These are phyloP conservation scores for Scleroderma citrinum DNA, from an alignment of 768 basidiomycete species.

Conservation along the genomic window DNA sequence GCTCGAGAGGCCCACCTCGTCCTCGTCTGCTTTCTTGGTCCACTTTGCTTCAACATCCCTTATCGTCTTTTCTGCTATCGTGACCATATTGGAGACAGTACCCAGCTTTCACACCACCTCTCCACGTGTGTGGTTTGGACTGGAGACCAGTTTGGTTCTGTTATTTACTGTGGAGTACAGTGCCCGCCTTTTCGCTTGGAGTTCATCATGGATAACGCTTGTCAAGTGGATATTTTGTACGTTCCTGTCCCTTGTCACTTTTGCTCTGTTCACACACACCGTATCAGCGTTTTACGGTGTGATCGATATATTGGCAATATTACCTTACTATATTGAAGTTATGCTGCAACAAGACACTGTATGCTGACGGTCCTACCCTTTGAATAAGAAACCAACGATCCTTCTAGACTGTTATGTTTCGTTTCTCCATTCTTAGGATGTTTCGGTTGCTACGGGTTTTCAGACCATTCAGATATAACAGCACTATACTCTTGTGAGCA, in stretches of 20 bases:
- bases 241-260: constrained; percentile 11
- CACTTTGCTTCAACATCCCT: constrained; percentile 66
- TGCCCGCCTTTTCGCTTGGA: constrained; percentile 71
- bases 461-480: constrained; percentile 80
- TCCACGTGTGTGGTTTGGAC: constrained; percentile 74
- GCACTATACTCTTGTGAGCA: constrained; percentile 73
- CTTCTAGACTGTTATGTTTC: constrained; percentile 70
- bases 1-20: constrained; percentile 77
- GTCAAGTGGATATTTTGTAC: constrained; percentile 66
- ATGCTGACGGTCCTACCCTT: constrained; percentile 19
- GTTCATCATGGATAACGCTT: constrained; percentile 53
- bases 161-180: constrained; percentile 85
- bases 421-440: constrained; percentile 87
- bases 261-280: neutral
- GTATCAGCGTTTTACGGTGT: constrained; percentile 75
- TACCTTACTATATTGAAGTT: constrained; percentile 88
- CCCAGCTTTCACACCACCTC: constrained; percentile 68
- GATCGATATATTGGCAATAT: constrained; percentile 77
- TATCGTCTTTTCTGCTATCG: constrained; percentile 68
- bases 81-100: constrained; percentile 77
- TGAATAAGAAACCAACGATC: neutral
- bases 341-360: constrained; percentile 82
- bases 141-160: constrained; percentile 80
- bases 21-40: constrained; percentile 66
- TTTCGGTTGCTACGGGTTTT: constrained; percentile 88